These are phyloP conservation scores for Puccinia hordei DNA, from an alignment of 1,284 basidiomycete species.

Conservation along the genomic window DNA sequence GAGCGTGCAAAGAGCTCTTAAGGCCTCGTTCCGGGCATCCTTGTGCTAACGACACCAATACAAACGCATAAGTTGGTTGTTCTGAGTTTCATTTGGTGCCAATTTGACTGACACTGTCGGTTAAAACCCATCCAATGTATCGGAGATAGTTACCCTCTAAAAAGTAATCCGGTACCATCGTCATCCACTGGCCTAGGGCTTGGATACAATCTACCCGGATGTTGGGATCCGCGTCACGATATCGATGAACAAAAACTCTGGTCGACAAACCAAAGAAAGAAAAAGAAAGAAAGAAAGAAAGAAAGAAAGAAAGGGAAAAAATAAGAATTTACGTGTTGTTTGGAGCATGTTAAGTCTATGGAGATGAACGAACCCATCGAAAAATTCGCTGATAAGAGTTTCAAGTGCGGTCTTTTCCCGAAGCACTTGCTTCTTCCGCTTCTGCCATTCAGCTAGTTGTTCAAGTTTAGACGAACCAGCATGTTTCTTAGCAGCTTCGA, in stretches of 20 bases:
- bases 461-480: neutral
- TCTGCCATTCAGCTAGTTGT: conserved; percentile 65
- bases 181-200: conserved; percentile 66
- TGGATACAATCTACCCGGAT: neutral
- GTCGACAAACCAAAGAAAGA: neutral
- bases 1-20: conserved; percentile 76
- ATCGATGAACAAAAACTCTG: neutral
- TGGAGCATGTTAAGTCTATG: no score
- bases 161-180: conserved; percentile 81
- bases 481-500: conserved; percentile 74
- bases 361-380: no score
- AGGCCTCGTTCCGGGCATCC: conserved; percentile 82
- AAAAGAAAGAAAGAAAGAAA: neutral
- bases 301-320: neutral
- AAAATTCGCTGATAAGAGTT: no score
- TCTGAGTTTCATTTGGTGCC: neutral
- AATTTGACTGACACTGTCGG: conserved; percentile 67
- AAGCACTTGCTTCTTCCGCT: no score
- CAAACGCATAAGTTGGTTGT: neutral
- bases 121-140: conserved; percentile 95
- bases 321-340: neutral
- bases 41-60: conserved; percentile 63
- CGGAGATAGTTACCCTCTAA: conserved; percentile 81
- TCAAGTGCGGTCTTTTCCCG: neutral
- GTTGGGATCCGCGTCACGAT: neutral